Conservation (phyloP, 1,284 basidiomycete species). For the Sporisorium graminicola region DNA sequence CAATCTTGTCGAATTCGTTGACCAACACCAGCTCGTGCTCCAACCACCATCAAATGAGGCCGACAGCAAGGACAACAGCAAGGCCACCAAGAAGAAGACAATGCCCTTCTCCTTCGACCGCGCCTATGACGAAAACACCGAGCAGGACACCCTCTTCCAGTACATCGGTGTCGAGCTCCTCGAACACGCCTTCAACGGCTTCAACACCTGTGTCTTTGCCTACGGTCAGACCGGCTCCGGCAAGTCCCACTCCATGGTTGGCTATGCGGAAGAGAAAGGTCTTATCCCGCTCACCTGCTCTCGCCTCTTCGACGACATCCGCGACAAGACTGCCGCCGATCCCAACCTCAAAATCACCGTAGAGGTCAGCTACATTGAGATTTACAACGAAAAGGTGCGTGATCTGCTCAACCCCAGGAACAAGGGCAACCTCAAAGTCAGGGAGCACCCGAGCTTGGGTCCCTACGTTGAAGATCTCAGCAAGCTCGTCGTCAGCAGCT, state of each 20-base stretch:
- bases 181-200: slow-evolving; percentile 94
- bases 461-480: slow-evolving; percentile 98
- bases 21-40: slow-evolving; percentile 60
- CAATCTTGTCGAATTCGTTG: slow-evolving; percentile 60
- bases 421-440: slow-evolving; percentile 91
- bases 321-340: slow-evolving; percentile 76
- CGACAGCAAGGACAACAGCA: slow-evolving; percentile 51
- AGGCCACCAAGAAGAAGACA: slow-evolving; percentile 63
- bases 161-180: slow-evolving; percentile 94
- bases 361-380: slow-evolving; percentile 97
- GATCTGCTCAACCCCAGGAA: slow-evolving; percentile 98
- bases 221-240: slow-evolving; percentile 67
- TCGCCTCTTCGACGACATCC: slow-evolving; percentile 87
- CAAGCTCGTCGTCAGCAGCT: slow-evolving; percentile 89
- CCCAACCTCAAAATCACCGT: slow-evolving; percentile 84
- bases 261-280: slow-evolving; percentile 90
- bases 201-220: slow-evolving; percentile 79
- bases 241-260: slow-evolving; percentile 53
- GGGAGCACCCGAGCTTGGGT: slow-evolving; percentile 85
- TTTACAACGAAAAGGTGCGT: slow-evolving; percentile 84
- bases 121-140: slow-evolving; percentile 63
- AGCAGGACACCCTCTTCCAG: slow-evolving; percentile 83
- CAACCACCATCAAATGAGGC: slow-evolving; percentile 55
- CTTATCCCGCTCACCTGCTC: slow-evolving; percentile 96
- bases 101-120: slow-evolving; percentile 67